These are phyloP conservation scores for Phialocephala sp. DNA, from an alignment of 2,329 filamentous ascomycete species.

Conservation along the genomic window DNA sequence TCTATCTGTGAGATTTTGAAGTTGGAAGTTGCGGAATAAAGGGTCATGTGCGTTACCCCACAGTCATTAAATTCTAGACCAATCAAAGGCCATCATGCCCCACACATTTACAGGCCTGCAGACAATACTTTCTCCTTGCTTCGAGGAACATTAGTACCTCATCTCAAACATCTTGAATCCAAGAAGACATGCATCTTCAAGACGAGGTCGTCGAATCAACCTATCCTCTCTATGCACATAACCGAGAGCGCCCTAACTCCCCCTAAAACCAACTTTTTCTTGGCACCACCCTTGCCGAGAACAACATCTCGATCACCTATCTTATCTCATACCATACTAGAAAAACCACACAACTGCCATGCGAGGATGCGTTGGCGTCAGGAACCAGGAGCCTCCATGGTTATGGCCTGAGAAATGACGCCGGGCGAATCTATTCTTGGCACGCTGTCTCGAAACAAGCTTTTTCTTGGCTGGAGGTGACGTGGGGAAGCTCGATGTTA, in stretches of 20 bases:
- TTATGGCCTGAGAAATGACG: neutral
- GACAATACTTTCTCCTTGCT: no score
- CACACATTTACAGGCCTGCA: no score
- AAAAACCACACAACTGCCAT: neutral
- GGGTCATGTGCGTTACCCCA: no score
- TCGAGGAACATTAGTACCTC: no score
- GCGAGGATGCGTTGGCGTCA: neutral
- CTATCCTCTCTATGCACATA: no score
- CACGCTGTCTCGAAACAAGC: neutral
- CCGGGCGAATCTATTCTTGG: neutral
- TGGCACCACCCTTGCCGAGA: neutral
- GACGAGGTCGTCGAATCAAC: no score
- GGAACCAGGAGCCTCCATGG: neutral
- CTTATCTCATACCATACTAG: neutral
- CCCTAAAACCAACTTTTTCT: slow-evolving; percentile 9
- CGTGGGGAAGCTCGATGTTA: neutral
- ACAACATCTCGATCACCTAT: neutral
- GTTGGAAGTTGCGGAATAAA: no score
- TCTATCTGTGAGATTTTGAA: no score
- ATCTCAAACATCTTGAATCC: no score
- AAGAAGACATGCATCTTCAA: no score
- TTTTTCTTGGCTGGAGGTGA: slow-evolving; percentile 5
- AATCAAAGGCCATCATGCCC: no score
- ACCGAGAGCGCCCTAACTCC: neutral
- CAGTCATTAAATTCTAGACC: no score